Percentiles rank a stretch among this genome's conserved stretches.
phyloP scores from a whole-genome alignment of 148 eudicot genomes.

The Amaranthus cruentus region DNA sequence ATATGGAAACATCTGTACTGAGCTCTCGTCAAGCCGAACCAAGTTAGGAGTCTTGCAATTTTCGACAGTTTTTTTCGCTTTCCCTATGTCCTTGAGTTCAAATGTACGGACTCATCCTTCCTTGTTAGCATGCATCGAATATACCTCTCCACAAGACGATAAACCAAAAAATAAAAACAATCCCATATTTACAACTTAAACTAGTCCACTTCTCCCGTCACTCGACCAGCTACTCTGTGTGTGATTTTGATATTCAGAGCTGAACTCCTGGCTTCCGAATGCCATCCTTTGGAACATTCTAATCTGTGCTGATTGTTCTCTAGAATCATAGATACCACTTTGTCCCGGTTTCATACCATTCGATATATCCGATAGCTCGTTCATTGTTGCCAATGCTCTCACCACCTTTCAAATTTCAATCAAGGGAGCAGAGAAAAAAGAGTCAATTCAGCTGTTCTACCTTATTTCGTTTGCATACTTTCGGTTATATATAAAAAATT shows the following conservation, averaged over 20 bases:
- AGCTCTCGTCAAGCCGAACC: constrained; percentile 10
- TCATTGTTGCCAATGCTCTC: constrained; percentile 67
- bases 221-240: constrained; percentile 55
- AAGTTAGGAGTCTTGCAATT: background rate
- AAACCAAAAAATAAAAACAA: constrained; percentile 1
- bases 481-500: too few species aligned
- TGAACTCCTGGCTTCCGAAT: constrained; percentile 82
- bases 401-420: constrained; percentile 51
- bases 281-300: constrained; percentile 89
- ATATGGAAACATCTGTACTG: background rate
- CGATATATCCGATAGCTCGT: constrained; percentile 58
- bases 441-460: background rate
- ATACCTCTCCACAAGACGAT: constrained; percentile 8
- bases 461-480: too few species aligned
- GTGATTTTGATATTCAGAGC: constrained; percentile 43
- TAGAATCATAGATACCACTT: constrained; percentile 60
- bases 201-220: constrained; percentile 29
- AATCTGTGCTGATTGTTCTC: constrained; percentile 89
- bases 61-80: constrained; percentile 12
- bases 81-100: background rate
- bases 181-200: constrained; percentile 1
- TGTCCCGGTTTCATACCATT: constrained; percentile 97
- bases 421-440: background rate
- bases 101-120: background rate
- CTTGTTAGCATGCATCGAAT: constrained; percentile 4